Evolutionary conservation across 345 rosid species (phyloP).

Genomic region (Geranium rotundifolium): DNA sequence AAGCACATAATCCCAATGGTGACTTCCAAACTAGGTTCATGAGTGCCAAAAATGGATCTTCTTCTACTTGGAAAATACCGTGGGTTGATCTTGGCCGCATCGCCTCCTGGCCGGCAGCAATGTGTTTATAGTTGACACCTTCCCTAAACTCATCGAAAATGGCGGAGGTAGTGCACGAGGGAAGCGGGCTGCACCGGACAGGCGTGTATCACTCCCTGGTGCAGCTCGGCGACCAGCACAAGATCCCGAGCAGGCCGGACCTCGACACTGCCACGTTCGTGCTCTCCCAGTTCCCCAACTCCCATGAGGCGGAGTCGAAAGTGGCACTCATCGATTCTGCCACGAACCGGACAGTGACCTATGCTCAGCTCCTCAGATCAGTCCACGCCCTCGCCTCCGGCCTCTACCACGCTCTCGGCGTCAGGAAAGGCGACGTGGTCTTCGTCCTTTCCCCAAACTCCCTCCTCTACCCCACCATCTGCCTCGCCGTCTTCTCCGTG

Average conservation of each 20-base stretch:
- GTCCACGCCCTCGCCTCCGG: slow-evolving; percentile 34
- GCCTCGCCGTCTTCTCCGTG: slow-evolving; percentile 36
- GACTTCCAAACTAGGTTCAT: too few relatives aligned
- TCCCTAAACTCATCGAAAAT: not conserved
- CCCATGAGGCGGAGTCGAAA: slow-evolving; percentile 20
- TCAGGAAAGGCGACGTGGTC: slow-evolving; percentile 44
- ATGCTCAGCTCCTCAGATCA: slow-evolving; percentile 32
- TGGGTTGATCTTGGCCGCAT: not conserved
- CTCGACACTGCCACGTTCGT: slow-evolving; percentile 27
- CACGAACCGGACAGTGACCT: slow-evolving; percentile 19
- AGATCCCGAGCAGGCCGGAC: slow-evolving; percentile 22
- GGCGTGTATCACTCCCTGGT: slow-evolving; percentile 32
- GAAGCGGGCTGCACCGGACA: slow-evolving; percentile 28
- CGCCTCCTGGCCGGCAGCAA: slow-evolving; percentile 10
- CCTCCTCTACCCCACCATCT: slow-evolving; percentile 33
- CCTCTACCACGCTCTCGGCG: slow-evolving; percentile 31
- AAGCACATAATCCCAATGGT: too few relatives aligned
- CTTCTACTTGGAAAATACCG: not conserved
- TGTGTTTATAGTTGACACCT: not conserved
- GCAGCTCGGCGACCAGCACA: slow-evolving; percentile 19
- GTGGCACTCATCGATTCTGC: slow-evolving; percentile 38
- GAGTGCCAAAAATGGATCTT: not conserved
- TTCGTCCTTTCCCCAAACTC: slow-evolving; percentile 51
- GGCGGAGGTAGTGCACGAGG: not conserved
- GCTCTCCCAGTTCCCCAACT: slow-evolving; percentile 34